Conservation (phyloP, 768 basidiomycete genomes). For the Suillus subluteus region DNA sequence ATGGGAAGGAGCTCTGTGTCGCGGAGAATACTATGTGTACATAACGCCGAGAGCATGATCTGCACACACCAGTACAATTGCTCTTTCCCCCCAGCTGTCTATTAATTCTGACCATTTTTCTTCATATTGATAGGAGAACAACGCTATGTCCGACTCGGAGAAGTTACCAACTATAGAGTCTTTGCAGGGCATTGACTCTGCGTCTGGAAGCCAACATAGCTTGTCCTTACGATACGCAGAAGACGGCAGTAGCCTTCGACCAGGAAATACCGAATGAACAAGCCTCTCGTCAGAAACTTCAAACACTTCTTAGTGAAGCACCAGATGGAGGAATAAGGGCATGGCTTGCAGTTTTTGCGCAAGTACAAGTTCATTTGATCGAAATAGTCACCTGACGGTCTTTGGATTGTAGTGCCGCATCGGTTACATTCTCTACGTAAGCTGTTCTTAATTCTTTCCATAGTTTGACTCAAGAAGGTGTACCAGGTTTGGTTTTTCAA, state of each 20-base stretch:
- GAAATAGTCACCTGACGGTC: slow-evolving; percentile 26
- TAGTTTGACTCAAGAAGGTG: neutral
- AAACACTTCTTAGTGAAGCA: slow-evolving; percentile 25
- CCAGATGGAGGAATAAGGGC: slow-evolving; percentile 37
- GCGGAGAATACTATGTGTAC: neutral
- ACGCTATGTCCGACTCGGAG: neutral
- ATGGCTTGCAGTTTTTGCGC: slow-evolving; percentile 35
- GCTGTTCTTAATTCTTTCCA: neutral
- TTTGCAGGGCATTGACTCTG: neutral
- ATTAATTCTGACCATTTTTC: neutral
- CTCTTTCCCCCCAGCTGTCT: neutral
- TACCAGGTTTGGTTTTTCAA: slow-evolving; percentile 66
- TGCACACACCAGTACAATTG: neutral
- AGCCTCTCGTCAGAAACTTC: slow-evolving; percentile 14
- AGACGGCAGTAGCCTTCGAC: slow-evolving; percentile 10
- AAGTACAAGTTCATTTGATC: slow-evolving; percentile 12
- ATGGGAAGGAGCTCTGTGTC: neutral
- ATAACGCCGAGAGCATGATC: neutral
- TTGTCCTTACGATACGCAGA: no score
- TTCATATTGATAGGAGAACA: neutral
- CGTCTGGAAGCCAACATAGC: neutral
- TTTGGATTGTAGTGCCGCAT: slow-evolving; percentile 43
- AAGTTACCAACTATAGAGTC: slow-evolving; percentile 1
- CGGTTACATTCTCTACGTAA: slow-evolving; percentile 2
- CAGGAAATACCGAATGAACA: neutral